phyloP scores from a whole-genome alignment of 345 rosid species.

The Raphanus sativus region DNA sequence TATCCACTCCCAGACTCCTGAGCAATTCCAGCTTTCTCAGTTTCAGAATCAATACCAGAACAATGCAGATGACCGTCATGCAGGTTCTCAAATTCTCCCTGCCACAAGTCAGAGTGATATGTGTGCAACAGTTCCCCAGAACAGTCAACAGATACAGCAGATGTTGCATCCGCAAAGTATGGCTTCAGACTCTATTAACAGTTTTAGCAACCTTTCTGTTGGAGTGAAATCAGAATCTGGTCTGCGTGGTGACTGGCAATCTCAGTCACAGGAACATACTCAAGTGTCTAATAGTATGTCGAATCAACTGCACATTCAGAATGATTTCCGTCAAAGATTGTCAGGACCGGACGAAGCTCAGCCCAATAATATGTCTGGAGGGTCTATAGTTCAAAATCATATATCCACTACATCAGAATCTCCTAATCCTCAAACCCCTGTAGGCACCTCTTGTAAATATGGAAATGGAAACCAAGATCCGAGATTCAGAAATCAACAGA shows the following conservation, averaged over 20 bases:
- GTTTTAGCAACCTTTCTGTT: constrained; percentile 49
- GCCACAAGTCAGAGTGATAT: constrained; percentile 53
- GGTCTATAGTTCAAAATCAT: constrained; percentile 48
- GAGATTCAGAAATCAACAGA: constrained; percentile 74
- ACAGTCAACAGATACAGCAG: constrained; percentile 68
- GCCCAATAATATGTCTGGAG: constrained; percentile 70
- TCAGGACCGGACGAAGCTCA: constrained; percentile 78
- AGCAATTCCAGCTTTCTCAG: constrained; percentile 63
- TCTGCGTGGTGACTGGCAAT: constrained; percentile 61
- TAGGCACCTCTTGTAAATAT: constrained; percentile 47
- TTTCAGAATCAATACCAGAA: constrained; percentile 73
- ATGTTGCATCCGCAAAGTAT: constrained; percentile 61
- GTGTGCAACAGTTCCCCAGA: constrained; percentile 52
- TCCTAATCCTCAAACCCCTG: constrained; percentile 41
- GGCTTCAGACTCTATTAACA: constrained; percentile 58
- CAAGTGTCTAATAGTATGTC: constrained; percentile 50
- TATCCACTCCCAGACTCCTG: constrained; percentile 62
- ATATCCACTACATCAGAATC: constrained; percentile 50
- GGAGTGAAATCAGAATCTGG: constrained; percentile 61
- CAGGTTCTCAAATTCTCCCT: constrained; percentile 48
- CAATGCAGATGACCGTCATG: constrained; percentile 55
- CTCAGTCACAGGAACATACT: constrained; percentile 60
- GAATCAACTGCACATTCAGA: constrained; percentile 68
- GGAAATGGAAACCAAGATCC: constrained; percentile 64
- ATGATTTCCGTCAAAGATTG: constrained; percentile 75